A percentile compares a stretch with the other conserved stretches of the same genome.
phyloP scores from a whole-genome alignment of 2,329 filamentous ascomycete species.

The Colletotrichum orchidophilum region DNA sequence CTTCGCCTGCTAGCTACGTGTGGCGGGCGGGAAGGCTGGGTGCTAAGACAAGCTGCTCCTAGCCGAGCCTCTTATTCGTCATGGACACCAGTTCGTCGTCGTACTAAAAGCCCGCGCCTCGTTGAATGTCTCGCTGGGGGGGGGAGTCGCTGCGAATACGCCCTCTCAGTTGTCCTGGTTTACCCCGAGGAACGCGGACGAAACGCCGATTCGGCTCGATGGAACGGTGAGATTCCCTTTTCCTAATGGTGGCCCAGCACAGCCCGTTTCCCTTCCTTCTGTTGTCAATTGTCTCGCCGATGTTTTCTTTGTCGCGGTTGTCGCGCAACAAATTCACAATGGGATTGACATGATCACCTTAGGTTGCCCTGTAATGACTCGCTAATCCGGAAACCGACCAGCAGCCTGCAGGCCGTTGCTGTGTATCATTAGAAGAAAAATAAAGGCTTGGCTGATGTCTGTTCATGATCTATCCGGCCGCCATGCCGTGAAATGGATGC shows the following conservation, averaged over 20 bases:
- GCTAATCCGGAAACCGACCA: neutral
- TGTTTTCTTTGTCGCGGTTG: neutral
- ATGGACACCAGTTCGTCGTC: neutral
- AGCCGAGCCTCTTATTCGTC: constrained; percentile 10
- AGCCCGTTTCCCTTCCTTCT: neutral
- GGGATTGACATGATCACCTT: neutral
- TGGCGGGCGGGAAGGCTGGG: constrained; percentile 19
- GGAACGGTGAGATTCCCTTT: neutral
- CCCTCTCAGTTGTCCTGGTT: neutral
- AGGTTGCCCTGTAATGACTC: neutral
- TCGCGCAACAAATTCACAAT: neutral
- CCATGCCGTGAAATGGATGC: neutral
- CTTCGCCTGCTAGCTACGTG: neutral
- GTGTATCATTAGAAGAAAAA: neutral
- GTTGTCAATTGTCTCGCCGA: neutral
- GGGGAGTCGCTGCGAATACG: neutral
- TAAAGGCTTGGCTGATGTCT: neutral
- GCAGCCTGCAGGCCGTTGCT: neutral
- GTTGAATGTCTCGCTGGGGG: neutral
- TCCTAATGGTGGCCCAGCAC: neutral
- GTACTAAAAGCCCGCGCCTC: neutral
- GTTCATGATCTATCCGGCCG: neutral
- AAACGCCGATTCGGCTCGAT: constrained; percentile 6
- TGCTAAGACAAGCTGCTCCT: constrained; percentile 6
- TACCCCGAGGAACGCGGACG: neutral